phyloP scores from a whole-genome alignment of 2,329 filamentous ascomycete genomes.

The Fusarium oxysporum region DNA sequence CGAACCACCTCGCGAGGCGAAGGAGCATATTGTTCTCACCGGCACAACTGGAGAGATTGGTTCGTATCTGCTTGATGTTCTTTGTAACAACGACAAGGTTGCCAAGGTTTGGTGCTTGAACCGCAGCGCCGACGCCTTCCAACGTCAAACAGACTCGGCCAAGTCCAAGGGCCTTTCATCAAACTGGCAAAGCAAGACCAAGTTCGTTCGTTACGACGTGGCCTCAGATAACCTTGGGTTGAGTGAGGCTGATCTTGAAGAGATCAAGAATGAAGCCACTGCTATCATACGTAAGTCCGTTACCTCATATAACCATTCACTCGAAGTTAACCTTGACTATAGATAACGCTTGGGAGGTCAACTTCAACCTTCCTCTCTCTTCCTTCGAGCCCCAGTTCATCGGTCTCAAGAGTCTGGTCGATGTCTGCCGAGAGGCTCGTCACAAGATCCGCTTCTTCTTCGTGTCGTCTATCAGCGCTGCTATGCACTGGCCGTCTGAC shows the following conservation, averaged over 20 bases:
- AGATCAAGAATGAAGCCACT: not conserved
- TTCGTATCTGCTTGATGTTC: not conserved
- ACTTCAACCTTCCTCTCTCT: not conserved
- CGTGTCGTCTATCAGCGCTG: not conserved
- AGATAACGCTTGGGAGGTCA: slow-evolving; percentile 3
- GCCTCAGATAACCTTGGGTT: not conserved
- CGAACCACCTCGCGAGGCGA: not conserved
- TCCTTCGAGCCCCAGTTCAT: not conserved
- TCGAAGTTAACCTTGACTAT: not conserved
- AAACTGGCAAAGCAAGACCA: not conserved
- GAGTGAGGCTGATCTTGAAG: not conserved
- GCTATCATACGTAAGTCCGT: not conserved
- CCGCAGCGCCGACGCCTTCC: not conserved
- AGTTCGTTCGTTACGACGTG: not conserved
- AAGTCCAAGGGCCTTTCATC: not conserved
- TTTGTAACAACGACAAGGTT: not conserved
- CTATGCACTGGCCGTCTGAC: not conserved
- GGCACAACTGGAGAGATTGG: not conserved
- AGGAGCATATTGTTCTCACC: not conserved
- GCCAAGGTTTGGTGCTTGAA: not conserved
- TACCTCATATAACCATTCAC: accelerated
- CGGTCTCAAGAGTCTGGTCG: not conserved
- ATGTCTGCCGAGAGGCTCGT: not conserved
- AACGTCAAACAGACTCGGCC: not conserved
- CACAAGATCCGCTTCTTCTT: not conserved